These are phyloP conservation scores for Zymoseptoria brevis DNA, from an alignment of 2,329 filamentous ascomycete species.

Conservation along the genomic window DNA sequence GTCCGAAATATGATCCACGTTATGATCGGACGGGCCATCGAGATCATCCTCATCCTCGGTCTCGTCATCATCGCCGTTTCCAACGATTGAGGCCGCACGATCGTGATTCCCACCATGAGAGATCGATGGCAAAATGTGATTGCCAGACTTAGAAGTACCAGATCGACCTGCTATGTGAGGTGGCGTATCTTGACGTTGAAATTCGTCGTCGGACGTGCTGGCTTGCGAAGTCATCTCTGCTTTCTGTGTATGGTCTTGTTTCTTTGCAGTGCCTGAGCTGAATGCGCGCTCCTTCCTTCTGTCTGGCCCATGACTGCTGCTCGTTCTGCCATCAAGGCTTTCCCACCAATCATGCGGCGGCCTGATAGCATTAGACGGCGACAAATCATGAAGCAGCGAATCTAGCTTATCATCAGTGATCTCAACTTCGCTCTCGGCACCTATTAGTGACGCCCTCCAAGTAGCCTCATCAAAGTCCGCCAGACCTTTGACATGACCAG, in stretches of 20 bases:
- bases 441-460: constrained; percentile 31
- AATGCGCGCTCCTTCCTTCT: background rate
- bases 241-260: background rate
- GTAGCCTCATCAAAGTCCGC: constrained; percentile 43
- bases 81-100: background rate
- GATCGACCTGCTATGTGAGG: constrained; percentile 12
- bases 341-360: constrained; percentile 27
- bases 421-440: background rate
- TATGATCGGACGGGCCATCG: background rate
- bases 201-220: constrained; percentile 13
- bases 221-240: background rate
- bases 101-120: background rate
- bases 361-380: background rate
- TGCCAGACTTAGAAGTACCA: background rate
- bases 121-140: background rate
- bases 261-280: background rate
- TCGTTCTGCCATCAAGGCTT: constrained; percentile 19
- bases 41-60: constrained; percentile 32
- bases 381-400: background rate
- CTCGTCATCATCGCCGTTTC: constrained; percentile 20
- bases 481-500: constrained; percentile 47
- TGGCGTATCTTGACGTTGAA: constrained; percentile 22
- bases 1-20: background rate
- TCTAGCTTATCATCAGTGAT: background rate
- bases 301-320: background rate